These are phyloP conservation scores for Arctium minus DNA, from an alignment of 129 eudicot species.

Conservation along the genomic window DNA sequence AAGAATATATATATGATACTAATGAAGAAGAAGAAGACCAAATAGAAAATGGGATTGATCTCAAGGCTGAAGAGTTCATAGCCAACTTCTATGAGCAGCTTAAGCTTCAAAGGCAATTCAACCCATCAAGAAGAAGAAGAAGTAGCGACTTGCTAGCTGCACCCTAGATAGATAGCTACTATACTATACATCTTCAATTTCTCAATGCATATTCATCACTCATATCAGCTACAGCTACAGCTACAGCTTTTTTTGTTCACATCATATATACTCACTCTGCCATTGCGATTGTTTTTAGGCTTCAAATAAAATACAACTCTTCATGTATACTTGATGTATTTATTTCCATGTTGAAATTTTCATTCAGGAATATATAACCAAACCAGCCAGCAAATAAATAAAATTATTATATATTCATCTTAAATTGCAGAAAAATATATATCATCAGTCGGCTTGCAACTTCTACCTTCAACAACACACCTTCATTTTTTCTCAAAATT, in stretches of 20 bases:
- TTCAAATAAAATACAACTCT: background rate
- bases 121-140: background rate
- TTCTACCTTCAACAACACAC: too few relatives aligned
- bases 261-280: too few relatives aligned
- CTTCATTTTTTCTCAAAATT: too few relatives aligned
- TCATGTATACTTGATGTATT: too few relatives aligned
- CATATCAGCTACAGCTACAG: background rate
- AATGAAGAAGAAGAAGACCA: background rate
- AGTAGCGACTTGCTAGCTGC: background rate
- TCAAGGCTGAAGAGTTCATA: conserved; percentile 76
- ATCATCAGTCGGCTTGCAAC: too few relatives aligned
- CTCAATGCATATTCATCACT: background rate
- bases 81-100: conserved; percentile 70
- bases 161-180: background rate
- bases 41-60: conserved; percentile 52
- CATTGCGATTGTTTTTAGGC: too few relatives aligned
- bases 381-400: too few relatives aligned
- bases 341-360: too few relatives aligned
- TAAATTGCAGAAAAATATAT: too few relatives aligned
- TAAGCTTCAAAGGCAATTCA: conserved; percentile 67
- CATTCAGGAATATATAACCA: too few relatives aligned
- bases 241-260: background rate
- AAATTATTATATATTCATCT: too few relatives aligned
- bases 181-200: conserved; percentile 21
- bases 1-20: background rate